phyloP scores from a whole-genome alignment of 192 early-diverging fungal species.

The Thamnidium elegans region DNA sequence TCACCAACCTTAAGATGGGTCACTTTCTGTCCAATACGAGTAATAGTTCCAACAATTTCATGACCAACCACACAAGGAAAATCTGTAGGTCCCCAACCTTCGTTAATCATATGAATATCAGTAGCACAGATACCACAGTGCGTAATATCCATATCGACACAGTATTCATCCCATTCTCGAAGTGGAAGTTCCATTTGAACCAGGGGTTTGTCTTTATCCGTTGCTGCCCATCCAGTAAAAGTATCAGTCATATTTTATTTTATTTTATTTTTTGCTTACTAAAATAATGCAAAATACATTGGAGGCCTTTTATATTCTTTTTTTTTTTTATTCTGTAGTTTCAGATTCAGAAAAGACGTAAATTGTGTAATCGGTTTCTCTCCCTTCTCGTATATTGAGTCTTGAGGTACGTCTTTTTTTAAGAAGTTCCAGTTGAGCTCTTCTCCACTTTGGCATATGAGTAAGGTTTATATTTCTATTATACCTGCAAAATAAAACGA shows the following conservation, averaged over 20 bases:
- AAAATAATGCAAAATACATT: too few relatives aligned
- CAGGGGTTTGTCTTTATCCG: conserved; percentile 28
- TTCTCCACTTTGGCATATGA: too few relatives aligned
- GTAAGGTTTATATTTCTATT: too few relatives aligned
- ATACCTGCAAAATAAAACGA: too few relatives aligned
- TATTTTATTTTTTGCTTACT: too few relatives aligned
- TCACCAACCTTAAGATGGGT: conserved; percentile 47
- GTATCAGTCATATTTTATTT: conserved; percentile 22
- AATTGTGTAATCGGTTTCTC: too few relatives aligned
- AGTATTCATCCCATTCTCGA: conserved; percentile 33
- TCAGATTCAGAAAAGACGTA: too few relatives aligned
- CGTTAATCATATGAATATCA: conserved; percentile 69
- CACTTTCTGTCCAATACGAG: conserved; percentile 39
- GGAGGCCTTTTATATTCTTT: too few relatives aligned
- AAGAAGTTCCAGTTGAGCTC: too few relatives aligned
- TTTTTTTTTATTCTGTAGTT: too few relatives aligned
- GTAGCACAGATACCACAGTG: conserved; percentile 78
- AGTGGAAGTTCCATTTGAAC: conserved; percentile 24
- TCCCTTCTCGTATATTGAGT: too few relatives aligned
- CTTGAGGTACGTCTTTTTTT: too few relatives aligned
- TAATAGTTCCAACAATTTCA: conserved; percentile 49
- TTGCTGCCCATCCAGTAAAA: conserved; percentile 27
- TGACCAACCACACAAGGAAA: conserved; percentile 52
- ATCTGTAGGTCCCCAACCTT: conserved; percentile 31
- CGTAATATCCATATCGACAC: conserved; percentile 46